Evolutionary conservation across 2,329 filamentous ascomycete species (phyloP), one percentile per base, ranked within the genome.

Genomic region (Aphanocladium album): DNA sequence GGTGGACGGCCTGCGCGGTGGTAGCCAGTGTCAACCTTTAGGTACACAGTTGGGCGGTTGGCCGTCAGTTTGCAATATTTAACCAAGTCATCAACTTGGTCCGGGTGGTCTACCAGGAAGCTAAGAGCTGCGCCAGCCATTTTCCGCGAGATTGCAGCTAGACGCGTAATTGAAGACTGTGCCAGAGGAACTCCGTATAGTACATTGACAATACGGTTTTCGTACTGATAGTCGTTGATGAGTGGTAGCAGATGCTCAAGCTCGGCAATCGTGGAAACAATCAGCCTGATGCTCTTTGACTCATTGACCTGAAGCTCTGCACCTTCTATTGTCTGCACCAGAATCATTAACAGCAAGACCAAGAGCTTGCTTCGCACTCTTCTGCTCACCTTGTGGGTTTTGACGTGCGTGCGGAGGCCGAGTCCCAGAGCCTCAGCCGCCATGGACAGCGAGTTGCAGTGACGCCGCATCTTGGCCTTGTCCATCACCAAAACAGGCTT

Each of bases 1-100:
- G 81, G 77, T 0, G 75, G 71, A 0, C 88, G 68, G 0, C 86
- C 86, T 0, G 86, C 85, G 2, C 86, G 81, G 63, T 85, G 81
- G 66, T 87, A 85, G 0, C 86, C 86, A 0, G 83, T 84, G 63
- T 89, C 86, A 0, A 88, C 79, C 62, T 88, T 88, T 43, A 88
- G 67, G 49, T 81, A 87, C 2, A 86, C 72, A n/a, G n/a, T n/a
- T n/a, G n/a, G n/a, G n/a, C n/a, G n/a, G n/a, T n/a, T n/a, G n/a
- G n/a, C n/a, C n/a, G n/a, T n/a, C n/a, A n/a, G n/a, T n/a, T 70
- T 64, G 2, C 72, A 67, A 1, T 70, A 73, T 1, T 78, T 68
- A 0, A 27, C 46, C 1, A 71, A 45, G 0, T 62, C 61, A 0
- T 61, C 55, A 0, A 86, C 68, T 61, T 85, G 83, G 0, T 74